These are phyloP conservation scores for Pestalotiopsis sp. DNA, from an alignment of 2,329 filamentous ascomycete species.

Conservation along the genomic window DNA sequence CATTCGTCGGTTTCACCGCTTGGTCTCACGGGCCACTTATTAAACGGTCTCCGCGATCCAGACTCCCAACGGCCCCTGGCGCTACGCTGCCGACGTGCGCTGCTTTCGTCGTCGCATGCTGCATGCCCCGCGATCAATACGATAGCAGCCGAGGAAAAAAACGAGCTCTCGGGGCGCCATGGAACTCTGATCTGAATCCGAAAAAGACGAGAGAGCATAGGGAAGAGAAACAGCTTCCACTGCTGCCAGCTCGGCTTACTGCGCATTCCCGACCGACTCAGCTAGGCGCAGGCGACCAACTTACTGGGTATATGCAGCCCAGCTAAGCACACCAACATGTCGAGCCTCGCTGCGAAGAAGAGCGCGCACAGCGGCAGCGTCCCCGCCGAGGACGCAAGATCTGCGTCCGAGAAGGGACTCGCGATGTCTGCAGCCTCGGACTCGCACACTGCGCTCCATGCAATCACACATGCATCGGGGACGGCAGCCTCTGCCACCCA, in stretches of 20 bases:
- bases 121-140: neutral
- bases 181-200: neutral
- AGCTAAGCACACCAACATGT: neutral
- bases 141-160: neutral
- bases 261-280: neutral
- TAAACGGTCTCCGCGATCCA: neutral
- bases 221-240: neutral
- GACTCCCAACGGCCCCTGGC: neutral
- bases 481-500: neutral
- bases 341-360: neutral
- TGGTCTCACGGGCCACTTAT: neutral
- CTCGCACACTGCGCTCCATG: neutral
- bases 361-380: neutral
- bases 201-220: neutral
- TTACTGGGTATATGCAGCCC: neutral
- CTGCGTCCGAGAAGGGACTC: neutral
- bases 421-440: neutral
- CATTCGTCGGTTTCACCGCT: neutral
- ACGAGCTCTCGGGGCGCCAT: neutral
- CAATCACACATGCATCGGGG: neutral
- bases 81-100: neutral
- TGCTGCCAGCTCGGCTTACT: neutral
- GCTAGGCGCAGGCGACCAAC: neutral
- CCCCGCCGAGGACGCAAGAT: neutral
- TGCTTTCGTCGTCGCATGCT: neutral